Evolutionary conservation across 257 asterid species (phyloP).

Genomic region (Coffea eugenioides): DNA sequence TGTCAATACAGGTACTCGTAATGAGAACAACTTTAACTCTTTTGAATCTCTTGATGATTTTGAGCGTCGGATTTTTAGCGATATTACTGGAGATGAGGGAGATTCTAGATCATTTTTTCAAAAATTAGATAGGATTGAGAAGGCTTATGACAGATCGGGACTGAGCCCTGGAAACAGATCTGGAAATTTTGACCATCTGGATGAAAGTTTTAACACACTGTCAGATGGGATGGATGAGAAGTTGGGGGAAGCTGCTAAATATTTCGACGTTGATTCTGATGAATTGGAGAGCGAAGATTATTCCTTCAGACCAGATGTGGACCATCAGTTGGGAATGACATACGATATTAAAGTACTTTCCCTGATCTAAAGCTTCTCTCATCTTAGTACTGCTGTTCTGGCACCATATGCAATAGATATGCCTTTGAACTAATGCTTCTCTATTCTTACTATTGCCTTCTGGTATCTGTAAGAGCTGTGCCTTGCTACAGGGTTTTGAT

Average conservation of each 20-base stretch:
- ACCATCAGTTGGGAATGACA: conserved; percentile 50
- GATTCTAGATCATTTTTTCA: conserved; percentile 38
- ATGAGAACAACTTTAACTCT: conserved; percentile 24
- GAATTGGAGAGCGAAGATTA: conserved; percentile 60
- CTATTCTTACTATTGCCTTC: no score
- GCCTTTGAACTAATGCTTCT: no score
- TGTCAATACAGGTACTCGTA: conserved; percentile 30
- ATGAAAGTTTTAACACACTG: conserved; percentile 39
- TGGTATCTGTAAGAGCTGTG: neutral
- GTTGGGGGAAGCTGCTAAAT: conserved; percentile 64
- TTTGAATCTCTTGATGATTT: conserved; percentile 46
- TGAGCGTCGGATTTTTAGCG: conserved; percentile 42
- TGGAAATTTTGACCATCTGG: conserved; percentile 33
- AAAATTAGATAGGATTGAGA: conserved; percentile 54
- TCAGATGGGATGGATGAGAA: conserved; percentile 62
- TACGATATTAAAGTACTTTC: conserved; percentile 66
- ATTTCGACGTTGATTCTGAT: conserved; percentile 56
- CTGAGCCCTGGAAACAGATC: conserved; percentile 31
- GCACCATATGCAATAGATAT: neutral
- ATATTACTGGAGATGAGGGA: conserved; percentile 15
- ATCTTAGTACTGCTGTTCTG: neutral
- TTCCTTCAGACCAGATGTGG: conserved; percentile 68
- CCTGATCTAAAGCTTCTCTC: conserved; percentile 11
- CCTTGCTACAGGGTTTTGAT: neutral
- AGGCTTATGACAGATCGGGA: conserved; percentile 38